Conservation (phyloP, 768 basidiomycete species). For the Lactifluus rugatus region DNA sequence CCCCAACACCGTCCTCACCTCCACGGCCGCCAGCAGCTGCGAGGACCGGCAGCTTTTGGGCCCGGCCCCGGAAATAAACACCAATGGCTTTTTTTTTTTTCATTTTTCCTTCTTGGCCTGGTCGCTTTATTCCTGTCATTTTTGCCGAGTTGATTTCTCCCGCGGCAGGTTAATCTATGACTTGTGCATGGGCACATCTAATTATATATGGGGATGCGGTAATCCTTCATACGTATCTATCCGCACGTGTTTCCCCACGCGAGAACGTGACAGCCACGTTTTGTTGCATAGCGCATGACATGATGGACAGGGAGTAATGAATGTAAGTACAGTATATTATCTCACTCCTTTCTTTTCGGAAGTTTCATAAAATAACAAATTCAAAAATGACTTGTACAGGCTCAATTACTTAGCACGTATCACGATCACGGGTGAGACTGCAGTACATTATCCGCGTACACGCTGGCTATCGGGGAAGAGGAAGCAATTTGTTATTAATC, state of each 20-base stretch:
- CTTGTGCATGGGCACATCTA: too few relatives aligned
- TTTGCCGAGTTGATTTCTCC: too few relatives aligned
- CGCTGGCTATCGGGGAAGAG: background rate
- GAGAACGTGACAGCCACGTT: too few relatives aligned
- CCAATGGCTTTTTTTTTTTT: background rate
- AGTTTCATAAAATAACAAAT: background rate
- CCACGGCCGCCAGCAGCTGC: background rate
- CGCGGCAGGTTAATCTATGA: too few relatives aligned
- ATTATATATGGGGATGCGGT: too few relatives aligned
- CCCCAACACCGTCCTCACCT: background rate
- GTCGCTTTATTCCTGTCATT: background rate
- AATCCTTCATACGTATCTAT: too few relatives aligned
- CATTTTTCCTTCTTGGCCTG: background rate
- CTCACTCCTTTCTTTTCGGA: background rate
- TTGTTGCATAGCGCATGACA: too few relatives aligned
- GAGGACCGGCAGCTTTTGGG: conserved; percentile 2
- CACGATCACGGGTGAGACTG: background rate
- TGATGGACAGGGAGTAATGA: too few relatives aligned
- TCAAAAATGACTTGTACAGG: background rate
- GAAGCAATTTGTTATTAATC: too few relatives aligned
- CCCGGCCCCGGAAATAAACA: background rate
- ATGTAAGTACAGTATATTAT: too few relatives aligned
- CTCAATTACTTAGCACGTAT: background rate
- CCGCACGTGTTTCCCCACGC: background rate
- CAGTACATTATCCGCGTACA: background rate